Evolutionary conservation across 352 stramenopile species (phyloP), one percentile per base, ranked within the genome.

Genomic region (Phytophthora lateralis): DNA sequence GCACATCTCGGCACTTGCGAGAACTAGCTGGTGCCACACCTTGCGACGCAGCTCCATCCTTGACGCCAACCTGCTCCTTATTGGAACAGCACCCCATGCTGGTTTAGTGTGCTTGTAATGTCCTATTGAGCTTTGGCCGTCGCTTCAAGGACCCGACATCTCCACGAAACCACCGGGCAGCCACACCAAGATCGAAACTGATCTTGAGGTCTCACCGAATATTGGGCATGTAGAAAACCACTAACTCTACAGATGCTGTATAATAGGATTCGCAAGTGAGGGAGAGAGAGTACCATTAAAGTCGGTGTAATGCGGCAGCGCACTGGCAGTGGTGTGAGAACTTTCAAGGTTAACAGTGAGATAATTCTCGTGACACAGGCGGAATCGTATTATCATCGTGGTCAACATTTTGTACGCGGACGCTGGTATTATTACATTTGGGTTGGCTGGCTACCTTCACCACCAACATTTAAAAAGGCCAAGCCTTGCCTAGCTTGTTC

Each of bases 31-130:
- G 85, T 3, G 75, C 69, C n/a, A 91, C 82, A 8, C 78, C 79
- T 8, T 60, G 48, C 26, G 70, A 75, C 9, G 61, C 50, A 20
- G 63, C 64, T 0, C 52, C 62, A 43, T 69, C 71, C 7, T 69
- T 73, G 26, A 75, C 67, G 0, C 57, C 55, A 9, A 89, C 80
- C 9, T 80, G 49, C 43, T 85, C 70, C 47, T n/a, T 52, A 20
- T 76, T 90, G 38, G 66, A 81, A 66, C 80, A 91, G 65, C 85
- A 91, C 5, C 82, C 82, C 85, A 93, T 91, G 20, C 6, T 55
- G 35, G 9, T 41, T 44, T 32, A 50, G n/a, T 20, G 26, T 21
- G 24, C 18, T 48, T 58, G n/a, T 10, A 51, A 17, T 24, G 2
- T 41, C 9, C 49, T 50, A 54, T 56, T 15, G 15, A 34, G 17